These are phyloP conservation scores for Chaetoceros tenuissimus DNA, from an alignment of 108 stramenopile genomes.

Conservation along the genomic window DNA sequence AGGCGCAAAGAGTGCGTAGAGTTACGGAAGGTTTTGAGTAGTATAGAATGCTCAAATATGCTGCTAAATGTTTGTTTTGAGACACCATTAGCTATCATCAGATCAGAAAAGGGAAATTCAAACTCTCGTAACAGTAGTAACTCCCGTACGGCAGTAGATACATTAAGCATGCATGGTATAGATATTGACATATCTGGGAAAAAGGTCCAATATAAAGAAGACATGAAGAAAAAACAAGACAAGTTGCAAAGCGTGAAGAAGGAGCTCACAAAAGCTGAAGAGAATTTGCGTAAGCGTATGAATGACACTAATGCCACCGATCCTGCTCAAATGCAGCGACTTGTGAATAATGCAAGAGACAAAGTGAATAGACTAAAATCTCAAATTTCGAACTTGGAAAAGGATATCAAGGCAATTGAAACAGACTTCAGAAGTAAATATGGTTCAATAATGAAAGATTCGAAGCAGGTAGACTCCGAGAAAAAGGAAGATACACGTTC, in stretches of 20 bases:
- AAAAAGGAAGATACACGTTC: slow-evolving; percentile 11
- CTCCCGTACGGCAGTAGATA: slow-evolving; percentile 21
- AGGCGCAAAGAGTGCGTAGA: slow-evolving; percentile 35
- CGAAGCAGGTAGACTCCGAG: background rate
- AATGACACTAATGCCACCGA: background rate
- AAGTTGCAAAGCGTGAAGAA: slow-evolving; percentile 34
- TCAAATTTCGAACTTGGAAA: background rate
- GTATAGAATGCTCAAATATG: slow-evolving; percentile 53
- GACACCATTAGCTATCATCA: slow-evolving; percentile 71
- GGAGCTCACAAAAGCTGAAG: slow-evolving; percentile 34
- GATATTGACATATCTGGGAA: slow-evolving; percentile 5
- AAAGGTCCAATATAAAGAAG: slow-evolving; percentile 22
- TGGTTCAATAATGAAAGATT: background rate
- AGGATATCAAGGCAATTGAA: background rate
- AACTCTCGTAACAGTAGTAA: slow-evolving; percentile 10
- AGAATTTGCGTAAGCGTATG: background rate
- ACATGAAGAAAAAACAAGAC: slow-evolving; percentile 46
- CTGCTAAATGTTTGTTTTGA: slow-evolving; percentile 75
- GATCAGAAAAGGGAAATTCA: slow-evolving; percentile 58
- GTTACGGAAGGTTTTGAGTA: slow-evolving; percentile 48
- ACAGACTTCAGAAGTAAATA: background rate
- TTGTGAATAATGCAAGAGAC: background rate
- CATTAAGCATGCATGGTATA: slow-evolving; percentile 23
- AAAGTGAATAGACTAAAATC: background rate
- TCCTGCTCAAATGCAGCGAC: background rate